phyloP scores from a whole-genome alignment of 345 rosid species.

The Populus ilicifolia region DNA sequence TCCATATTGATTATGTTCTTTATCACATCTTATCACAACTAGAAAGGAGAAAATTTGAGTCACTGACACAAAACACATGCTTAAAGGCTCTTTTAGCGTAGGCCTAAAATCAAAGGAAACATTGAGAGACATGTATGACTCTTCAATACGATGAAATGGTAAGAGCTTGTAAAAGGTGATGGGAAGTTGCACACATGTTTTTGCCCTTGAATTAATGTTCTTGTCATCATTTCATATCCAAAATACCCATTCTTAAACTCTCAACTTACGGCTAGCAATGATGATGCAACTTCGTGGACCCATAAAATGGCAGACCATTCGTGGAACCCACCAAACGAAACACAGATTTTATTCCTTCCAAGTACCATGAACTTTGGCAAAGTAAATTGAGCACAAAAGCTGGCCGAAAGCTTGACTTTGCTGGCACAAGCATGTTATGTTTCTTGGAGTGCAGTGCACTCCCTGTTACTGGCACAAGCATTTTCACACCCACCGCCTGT shows the following conservation, averaged over 20 bases:
- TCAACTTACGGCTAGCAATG: constrained; percentile 21
- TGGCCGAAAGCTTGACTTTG: constrained; percentile 91
- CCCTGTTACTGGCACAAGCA: constrained; percentile 36
- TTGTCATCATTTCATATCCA: constrained; percentile 9
- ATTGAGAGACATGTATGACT: constrained; percentile 23
- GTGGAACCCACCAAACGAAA: constrained; percentile 31
- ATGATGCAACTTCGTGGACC: constrained; percentile 39
- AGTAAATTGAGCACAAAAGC: constrained; percentile 23
- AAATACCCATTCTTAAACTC: constrained; percentile 22
- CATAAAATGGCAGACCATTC: constrained; percentile 27
- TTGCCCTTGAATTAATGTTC: constrained; percentile 18
- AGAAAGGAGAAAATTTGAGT: neutral
- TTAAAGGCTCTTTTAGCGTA: constrained; percentile 36
- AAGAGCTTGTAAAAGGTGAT: constrained; percentile 29
- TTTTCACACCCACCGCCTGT: constrained; percentile 21
- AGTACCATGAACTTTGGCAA: constrained; percentile 23
- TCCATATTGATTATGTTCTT: neutral
- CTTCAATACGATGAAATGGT: constrained; percentile 40
- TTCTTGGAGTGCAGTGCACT: constrained; percentile 94
- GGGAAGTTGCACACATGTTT: constrained; percentile 37
- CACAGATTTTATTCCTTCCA: constrained; percentile 8
- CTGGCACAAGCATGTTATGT: constrained; percentile 51
- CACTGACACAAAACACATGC: constrained; percentile 29
- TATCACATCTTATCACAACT: neutral
- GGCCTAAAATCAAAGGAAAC: constrained; percentile 41